These are phyloP conservation scores for Pythium dissimile DNA, from an alignment of 352 stramenopile genomes.

Conservation along the genomic window DNA sequence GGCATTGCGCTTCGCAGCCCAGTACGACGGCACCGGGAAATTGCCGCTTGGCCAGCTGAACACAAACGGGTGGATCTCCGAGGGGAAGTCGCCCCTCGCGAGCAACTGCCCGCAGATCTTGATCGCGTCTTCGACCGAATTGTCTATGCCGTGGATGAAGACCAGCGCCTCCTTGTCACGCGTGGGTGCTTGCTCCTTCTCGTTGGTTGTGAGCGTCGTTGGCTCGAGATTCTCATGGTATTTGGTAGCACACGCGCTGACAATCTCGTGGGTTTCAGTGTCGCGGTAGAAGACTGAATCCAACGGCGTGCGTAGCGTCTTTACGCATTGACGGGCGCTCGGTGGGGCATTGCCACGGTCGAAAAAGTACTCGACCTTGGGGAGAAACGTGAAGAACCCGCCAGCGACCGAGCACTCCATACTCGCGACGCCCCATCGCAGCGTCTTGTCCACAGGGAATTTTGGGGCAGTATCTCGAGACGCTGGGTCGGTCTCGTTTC, in stretches of 20 bases:
- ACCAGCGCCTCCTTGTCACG: slow-evolving; percentile 43
- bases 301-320: slow-evolving; percentile 24
- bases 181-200: neutral
- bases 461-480: slow-evolving; percentile 38
- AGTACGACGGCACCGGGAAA: slow-evolving; percentile 5
- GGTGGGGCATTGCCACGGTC: slow-evolving; percentile 25
- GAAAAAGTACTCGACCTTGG: slow-evolving; percentile 47
- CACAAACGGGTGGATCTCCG: slow-evolving; percentile 60
- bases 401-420: slow-evolving; percentile 77
- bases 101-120: slow-evolving; percentile 57
- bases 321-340: slow-evolving; percentile 39
- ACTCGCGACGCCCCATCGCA: slow-evolving; percentile 23
- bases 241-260: neutral
- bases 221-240: neutral
- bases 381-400: slow-evolving; percentile 66
- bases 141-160: slow-evolving; percentile 66
- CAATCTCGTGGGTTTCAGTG: neutral
- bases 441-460: slow-evolving; percentile 8
- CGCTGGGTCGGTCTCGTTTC: slow-evolving; percentile 21
- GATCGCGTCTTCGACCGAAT: slow-evolving; percentile 60
- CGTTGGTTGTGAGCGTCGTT: neutral
- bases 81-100: slow-evolving; percentile 54
- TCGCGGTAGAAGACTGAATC: slow-evolving; percentile 9
- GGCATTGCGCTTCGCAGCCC: slow-evolving; percentile 1
- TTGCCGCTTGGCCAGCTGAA: slow-evolving; percentile 67